phyloP scores from a whole-genome alignment of 1,284 basidiomycete genomes.

The Trichosporon sp. region DNA sequence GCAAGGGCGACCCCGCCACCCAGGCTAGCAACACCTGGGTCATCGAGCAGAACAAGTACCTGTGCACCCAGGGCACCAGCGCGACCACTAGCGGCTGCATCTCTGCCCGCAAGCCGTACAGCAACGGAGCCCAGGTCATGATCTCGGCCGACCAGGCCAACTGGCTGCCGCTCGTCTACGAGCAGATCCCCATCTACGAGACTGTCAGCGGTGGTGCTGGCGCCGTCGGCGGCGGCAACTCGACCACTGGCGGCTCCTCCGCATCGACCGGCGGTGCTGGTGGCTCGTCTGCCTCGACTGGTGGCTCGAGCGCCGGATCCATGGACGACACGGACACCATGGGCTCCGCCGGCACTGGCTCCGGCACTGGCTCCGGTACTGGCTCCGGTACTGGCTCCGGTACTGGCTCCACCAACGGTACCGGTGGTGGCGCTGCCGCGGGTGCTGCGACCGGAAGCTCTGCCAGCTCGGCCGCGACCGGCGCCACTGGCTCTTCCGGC shows the following conservation, averaged over 20 bases:
- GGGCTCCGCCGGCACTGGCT: neutral
- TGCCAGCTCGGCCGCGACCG: neutral
- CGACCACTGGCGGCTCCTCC: neutral
- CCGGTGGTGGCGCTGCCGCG: neutral
- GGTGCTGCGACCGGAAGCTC: neutral
- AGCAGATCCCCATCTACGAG: slow-evolving; percentile 10
- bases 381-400: neutral
- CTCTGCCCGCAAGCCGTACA: neutral
- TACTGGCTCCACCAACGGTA: neutral
- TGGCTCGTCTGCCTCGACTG: neutral
- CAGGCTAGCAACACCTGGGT: slow-evolving; percentile 6
- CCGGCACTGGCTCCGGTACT: neutral
- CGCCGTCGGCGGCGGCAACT: neutral
- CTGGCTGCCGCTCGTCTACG: slow-evolving; percentile 11
- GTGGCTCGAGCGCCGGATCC: neutral
- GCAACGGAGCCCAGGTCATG: neutral
- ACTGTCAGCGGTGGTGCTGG: neutral
- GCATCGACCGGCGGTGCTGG: too few species aligned
- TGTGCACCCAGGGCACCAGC: neutral
- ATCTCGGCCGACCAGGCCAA: neutral
- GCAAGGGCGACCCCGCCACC: neutral
- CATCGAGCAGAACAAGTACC: slow-evolving; percentile 11
- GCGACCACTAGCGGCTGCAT: neutral
- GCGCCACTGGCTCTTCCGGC: too few species aligned
- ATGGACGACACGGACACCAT: neutral